Conservation (phyloP, 164 flowering plant genomes). For the Cinnamomum micranthum region DNA sequence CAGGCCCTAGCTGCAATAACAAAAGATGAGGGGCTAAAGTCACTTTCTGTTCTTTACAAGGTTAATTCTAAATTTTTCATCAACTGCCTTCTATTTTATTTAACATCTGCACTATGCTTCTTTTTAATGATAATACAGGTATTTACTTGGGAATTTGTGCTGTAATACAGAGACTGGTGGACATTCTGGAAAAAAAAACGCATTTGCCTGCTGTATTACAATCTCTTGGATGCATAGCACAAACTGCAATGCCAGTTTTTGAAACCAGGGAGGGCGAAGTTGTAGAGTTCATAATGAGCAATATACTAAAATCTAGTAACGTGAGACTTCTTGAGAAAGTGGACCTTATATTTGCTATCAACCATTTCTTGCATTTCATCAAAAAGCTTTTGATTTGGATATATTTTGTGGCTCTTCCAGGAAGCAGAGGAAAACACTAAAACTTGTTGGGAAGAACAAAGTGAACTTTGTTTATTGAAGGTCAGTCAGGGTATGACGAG, state of each 20-base stretch:
- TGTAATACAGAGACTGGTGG: slow-evolving; percentile 81
- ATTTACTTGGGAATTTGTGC: slow-evolving; percentile 16
- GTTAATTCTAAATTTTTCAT: slow-evolving; percentile 27
- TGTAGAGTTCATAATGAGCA: slow-evolving; percentile 56
- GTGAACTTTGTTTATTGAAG: slow-evolving; percentile 85
- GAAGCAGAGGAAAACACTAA: slow-evolving; percentile 35
- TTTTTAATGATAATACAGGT: neutral
- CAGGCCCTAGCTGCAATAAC: slow-evolving; percentile 94
- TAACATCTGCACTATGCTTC: neutral
- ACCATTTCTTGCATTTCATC: neutral
- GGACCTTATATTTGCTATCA: neutral
- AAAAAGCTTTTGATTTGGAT: slow-evolving; percentile 4
- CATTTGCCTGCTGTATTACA: slow-evolving; percentile 91
- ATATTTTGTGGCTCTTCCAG: slow-evolving; percentile 35
- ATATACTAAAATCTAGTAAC: slow-evolving; percentile 49
- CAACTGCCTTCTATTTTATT: neutral
- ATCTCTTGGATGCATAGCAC: slow-evolving; percentile 94
- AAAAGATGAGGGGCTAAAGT: slow-evolving; percentile 94
- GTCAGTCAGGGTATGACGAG: slow-evolving; percentile 34
- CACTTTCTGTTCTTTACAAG: slow-evolving; percentile 94
- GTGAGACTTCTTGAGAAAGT: slow-evolving; percentile 38
- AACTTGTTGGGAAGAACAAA: slow-evolving; percentile 70
- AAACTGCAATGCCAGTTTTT: slow-evolving; percentile 93
- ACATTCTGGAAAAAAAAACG: slow-evolving; percentile 75
- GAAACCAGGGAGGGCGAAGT: slow-evolving; percentile 94